Evolutionary conservation across 139 green algal genomes (phyloP).

Genomic region (Asterochloris sp.): DNA sequence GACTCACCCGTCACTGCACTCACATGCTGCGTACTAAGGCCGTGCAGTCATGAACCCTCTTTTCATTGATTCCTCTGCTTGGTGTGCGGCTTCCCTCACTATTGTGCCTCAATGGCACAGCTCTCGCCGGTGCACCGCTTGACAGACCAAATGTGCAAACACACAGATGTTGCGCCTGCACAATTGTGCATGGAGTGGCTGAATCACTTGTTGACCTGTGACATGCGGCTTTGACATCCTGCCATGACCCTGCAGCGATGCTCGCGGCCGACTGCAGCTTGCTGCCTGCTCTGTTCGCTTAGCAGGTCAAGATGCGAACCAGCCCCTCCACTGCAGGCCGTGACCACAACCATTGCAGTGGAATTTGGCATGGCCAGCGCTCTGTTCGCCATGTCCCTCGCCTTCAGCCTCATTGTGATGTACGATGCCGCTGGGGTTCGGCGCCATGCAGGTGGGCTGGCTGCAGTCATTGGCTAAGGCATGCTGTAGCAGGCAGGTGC

Average conservation of each 20-base stretch:
- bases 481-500: no score
- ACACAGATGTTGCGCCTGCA: no score
- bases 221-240: no score
- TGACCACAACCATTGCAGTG: constrained; percentile 88
- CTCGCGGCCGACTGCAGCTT: no score
- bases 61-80: no score
- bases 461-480: not conserved
- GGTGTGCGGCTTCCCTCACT: no score
- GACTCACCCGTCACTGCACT: not conserved
- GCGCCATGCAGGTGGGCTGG: constrained; percentile 77
- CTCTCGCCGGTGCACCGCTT: no score
- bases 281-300: not conserved
- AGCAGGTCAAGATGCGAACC: not conserved
- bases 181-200: no score
- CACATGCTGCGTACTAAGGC: not conserved
- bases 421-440: constrained; percentile 97
- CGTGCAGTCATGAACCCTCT: not conserved
- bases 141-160: no score
- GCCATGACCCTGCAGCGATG: no score
- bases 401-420: constrained; percentile 96
- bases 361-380: constrained; percentile 76
- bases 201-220: no score
- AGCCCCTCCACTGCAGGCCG: constrained; percentile 38
- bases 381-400: constrained; percentile 84
- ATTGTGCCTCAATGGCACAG: no score